phyloP scores from a whole-genome alignment of 208 protist species.

The Acanthamoeba culbertsoni region DNA sequence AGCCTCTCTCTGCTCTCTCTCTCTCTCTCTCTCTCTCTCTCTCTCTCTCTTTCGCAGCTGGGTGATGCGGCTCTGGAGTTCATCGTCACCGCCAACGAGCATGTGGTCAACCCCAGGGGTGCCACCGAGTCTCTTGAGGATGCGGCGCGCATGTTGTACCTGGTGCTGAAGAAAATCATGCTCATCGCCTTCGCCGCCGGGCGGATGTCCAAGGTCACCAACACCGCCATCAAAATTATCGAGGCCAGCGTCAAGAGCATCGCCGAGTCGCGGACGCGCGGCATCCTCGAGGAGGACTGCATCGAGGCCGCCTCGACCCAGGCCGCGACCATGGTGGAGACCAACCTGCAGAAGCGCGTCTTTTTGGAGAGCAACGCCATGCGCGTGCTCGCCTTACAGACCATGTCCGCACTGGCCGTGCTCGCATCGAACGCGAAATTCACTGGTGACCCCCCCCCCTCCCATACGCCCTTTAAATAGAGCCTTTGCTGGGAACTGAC shows the following conservation, averaged over 20 bases:
- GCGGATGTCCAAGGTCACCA: conserved; percentile 8
- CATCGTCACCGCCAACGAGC: conserved; percentile 59
- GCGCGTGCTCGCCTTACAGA: conserved; percentile 30
- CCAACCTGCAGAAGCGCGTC: conserved; percentile 47
- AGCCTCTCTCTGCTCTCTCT: too few relatives aligned
- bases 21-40: neutral
- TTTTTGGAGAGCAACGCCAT: conserved; percentile 55
- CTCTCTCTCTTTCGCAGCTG: neutral
- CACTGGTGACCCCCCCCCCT: neutral
- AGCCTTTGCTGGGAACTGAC: neutral
- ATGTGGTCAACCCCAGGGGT: conserved; percentile 9
- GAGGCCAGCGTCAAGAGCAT: neutral
- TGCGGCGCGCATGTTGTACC: neutral
- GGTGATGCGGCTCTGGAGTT: conserved; percentile 55
- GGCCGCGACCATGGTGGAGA: conserved; percentile 53
- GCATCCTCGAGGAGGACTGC: conserved; percentile 42
- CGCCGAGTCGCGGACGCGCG: neutral
- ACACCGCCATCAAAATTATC: conserved; percentile 25
- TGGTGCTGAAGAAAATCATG: neutral
- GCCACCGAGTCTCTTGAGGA: conserved; percentile 29
- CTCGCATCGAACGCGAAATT: neutral
- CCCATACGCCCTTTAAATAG: neutral
- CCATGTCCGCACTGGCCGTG: conserved; percentile 16
- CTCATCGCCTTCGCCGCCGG: neutral
- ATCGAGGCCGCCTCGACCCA: neutral